Evolutionary conservation across 768 basidiomycete species (phyloP).

Genomic region (Boletus tomentosulus): DNA sequence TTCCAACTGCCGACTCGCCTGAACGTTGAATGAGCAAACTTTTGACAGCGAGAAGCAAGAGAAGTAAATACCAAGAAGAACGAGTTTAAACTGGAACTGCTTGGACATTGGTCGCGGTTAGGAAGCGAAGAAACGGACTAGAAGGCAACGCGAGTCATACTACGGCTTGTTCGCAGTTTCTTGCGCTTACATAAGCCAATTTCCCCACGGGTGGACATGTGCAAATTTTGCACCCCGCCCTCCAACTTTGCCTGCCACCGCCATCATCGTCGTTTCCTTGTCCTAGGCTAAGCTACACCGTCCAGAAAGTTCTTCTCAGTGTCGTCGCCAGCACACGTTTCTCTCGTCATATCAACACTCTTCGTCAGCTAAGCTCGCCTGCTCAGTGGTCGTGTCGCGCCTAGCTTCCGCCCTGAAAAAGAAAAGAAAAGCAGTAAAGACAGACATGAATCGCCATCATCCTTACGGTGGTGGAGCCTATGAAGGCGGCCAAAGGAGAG

Average conservation of each 20-base stretch:
- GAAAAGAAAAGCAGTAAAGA: conserved; percentile 21
- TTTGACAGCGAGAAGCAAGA: background rate
- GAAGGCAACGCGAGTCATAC: background rate
- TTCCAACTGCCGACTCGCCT: conserved; percentile 98
- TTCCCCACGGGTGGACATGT: conserved; percentile 28
- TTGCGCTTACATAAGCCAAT: conserved; percentile 22
- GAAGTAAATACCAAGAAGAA: conserved; percentile 69
- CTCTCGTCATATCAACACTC: conserved; percentile 15
- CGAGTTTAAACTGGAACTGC: conserved; percentile 94
- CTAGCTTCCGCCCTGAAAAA: conserved; percentile 25
- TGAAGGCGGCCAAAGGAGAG: conserved; percentile 59
- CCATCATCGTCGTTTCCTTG: conserved; percentile 34
- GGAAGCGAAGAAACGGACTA: conserved; percentile 17
- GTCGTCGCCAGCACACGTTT: conserved; percentile 14
- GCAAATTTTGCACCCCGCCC: conserved; percentile 31
- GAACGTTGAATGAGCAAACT: conserved; percentile 11
- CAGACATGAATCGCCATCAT: conserved; percentile 84
- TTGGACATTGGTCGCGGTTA: conserved; percentile 67
- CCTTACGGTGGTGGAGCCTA: conserved; percentile 66
- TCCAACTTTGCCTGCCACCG: conserved; percentile 30
- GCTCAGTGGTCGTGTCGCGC: conserved; percentile 24
- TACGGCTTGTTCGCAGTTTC: conserved; percentile 10
- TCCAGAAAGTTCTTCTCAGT: conserved; percentile 24
- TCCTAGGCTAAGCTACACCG: conserved; percentile 22
- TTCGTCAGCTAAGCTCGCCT: conserved; percentile 22